Conservation (phyloP, 441 rosid genomes). For the Brassica hybrid region DNA sequence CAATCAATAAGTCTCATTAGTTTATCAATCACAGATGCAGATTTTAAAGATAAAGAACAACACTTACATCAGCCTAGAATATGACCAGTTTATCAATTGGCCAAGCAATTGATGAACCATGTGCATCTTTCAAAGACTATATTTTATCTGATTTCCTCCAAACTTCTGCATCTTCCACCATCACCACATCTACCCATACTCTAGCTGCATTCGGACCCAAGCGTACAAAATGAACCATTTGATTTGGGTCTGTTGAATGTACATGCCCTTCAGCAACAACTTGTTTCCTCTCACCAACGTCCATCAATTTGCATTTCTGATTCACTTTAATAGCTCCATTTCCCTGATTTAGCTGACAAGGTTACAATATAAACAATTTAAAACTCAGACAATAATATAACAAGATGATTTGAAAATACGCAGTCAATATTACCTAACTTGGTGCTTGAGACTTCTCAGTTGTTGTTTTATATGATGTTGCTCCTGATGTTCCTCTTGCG, state of each 20-base stretch:
- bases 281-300: neutral
- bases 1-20: neutral
- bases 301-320: neutral
- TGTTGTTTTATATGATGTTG: too few species aligned
- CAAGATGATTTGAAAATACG: too few species aligned
- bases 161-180: neutral
- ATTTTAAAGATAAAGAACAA: neutral
- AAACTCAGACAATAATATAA: too few species aligned
- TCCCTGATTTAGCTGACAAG: neutral
- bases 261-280: neutral
- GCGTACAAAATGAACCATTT: neutral
- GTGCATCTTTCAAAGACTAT: neutral
- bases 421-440: too few species aligned
- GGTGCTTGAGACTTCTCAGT: too few species aligned
- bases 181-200: neutral
- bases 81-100: neutral
- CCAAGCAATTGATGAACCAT: neutral
- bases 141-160: neutral
- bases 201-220: neutral
- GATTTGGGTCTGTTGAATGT: neutral
- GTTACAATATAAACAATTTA: neutral
- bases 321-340: neutral
- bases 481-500: too few species aligned
- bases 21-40: neutral
- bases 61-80: neutral